Conservation (phyloP, 495 filamentous ascomycete species). For the Xylaria telfairii region DNA sequence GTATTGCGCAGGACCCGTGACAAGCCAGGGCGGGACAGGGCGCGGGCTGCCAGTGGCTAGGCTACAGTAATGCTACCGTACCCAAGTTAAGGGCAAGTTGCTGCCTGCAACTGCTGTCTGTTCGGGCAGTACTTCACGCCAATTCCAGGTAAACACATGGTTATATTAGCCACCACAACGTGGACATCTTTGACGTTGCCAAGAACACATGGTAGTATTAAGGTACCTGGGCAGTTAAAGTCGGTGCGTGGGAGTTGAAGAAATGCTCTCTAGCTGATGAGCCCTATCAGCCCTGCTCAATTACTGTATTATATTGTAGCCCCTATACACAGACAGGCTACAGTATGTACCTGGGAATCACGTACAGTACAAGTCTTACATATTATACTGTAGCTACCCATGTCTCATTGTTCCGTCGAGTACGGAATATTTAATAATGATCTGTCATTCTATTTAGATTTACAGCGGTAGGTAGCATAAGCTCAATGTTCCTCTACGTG, state of each 20-base stretch:
- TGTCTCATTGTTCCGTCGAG: too few species aligned
- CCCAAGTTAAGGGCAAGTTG: too few species aligned
- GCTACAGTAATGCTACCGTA: too few species aligned
- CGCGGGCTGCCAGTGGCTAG: background rate
- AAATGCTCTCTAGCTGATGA: background rate
- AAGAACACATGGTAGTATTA: background rate
- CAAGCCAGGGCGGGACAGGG: background rate
- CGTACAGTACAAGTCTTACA: background rate
- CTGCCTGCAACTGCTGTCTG: background rate
- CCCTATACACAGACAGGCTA: background rate
- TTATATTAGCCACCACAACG: constrained; percentile 2
- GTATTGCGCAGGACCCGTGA: constrained; percentile 21
- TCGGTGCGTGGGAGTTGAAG: background rate
- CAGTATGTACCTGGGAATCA: background rate
- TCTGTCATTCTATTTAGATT: background rate
- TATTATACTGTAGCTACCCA: too few species aligned
- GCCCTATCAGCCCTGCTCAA: background rate
- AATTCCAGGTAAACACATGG: background rate
- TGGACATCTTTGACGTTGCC: background rate
- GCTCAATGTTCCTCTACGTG: background rate
- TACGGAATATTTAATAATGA: too few species aligned
- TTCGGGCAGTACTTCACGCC: background rate
- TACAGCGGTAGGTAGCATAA: background rate
- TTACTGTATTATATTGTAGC: background rate
- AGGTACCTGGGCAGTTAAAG: too few species aligned